phyloP scores from a whole-genome alignment of 306 rosid species.

The Medicago arabica region DNA sequence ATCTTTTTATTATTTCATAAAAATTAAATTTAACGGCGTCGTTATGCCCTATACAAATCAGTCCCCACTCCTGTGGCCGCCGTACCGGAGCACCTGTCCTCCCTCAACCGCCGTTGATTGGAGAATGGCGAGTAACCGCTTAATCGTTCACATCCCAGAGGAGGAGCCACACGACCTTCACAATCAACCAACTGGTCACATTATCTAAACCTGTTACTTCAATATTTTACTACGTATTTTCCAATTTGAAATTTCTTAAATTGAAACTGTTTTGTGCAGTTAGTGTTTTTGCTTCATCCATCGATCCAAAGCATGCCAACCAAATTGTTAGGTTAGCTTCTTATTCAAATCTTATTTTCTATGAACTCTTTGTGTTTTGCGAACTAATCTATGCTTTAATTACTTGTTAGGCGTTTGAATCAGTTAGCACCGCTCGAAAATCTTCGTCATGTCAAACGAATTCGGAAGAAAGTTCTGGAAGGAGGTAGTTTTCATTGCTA shows the following conservation, averaged over 20 bases:
- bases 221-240: neutral
- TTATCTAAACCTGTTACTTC: neutral
- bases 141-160: constrained; percentile 70
- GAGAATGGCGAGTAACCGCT: constrained; percentile 9
- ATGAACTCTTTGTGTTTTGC: neutral
- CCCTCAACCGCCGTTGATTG: neutral
- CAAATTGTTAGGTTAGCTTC: constrained; percentile 70
- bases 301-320: constrained; percentile 75
- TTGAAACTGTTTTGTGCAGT: constrained; percentile 44
- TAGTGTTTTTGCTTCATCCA: constrained; percentile 63
- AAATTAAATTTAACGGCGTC: no score
- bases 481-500: constrained; percentile 50
- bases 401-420: constrained; percentile 65
- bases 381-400: constrained; percentile 18
- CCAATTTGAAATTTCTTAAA: neutral
- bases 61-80: no score
- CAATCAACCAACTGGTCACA: constrained; percentile 74
- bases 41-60: no score
- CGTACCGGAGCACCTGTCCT: no score
- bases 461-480: constrained; percentile 65
- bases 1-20: no score
- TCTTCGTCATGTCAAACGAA: constrained; percentile 81
- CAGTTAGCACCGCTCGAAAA: constrained; percentile 68
- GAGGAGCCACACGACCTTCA: constrained; percentile 59
- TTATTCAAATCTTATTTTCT: neutral